A percentile compares a stretch with the other conserved stretches of the same genome.
These are phyloP conservation scores for Crotalaria pallida DNA, from an alignment of 306 rosid genomes.

Conservation along the genomic window DNA sequence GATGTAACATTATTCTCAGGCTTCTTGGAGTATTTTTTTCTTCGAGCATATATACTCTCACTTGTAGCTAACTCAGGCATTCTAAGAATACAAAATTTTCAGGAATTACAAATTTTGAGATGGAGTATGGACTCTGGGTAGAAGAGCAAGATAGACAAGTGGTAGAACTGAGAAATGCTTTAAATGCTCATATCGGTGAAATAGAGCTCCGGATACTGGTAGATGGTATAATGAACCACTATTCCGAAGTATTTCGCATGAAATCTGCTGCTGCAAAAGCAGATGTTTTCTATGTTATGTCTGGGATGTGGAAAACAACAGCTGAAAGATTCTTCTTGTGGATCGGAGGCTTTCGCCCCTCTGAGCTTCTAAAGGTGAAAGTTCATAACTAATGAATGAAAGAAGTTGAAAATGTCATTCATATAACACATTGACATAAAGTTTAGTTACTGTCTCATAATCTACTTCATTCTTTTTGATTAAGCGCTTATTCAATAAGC, in stretches of 20 bases:
- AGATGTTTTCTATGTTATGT: slow-evolving; percentile 86
- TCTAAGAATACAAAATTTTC: slow-evolving; percentile 26
- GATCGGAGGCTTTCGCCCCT: slow-evolving; percentile 99
- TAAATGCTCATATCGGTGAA: slow-evolving; percentile 61
- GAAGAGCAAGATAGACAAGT: slow-evolving; percentile 73
- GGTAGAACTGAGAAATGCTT: slow-evolving; percentile 63
- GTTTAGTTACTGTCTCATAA: neutral
- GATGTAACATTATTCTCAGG: neutral
- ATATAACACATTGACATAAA: neutral
- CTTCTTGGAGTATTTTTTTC: neutral
- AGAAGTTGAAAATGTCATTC: neutral
- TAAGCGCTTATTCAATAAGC: no score
- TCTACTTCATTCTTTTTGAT: no score
- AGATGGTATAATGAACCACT: slow-evolving; percentile 65
- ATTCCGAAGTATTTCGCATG: slow-evolving; percentile 66
- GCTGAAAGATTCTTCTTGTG: slow-evolving; percentile 87
- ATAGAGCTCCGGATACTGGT: slow-evolving; percentile 76
- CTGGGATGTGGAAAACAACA: slow-evolving; percentile 93
- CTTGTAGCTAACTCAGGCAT: slow-evolving; percentile 5
- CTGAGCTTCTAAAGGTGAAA: slow-evolving; percentile 85
- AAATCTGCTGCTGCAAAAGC: slow-evolving; percentile 82
- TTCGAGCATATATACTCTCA: neutral
- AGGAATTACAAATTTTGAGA: slow-evolving; percentile 76
- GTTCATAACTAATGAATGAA: neutral
- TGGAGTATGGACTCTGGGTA: slow-evolving; percentile 91